Conservation (phyloP, 2,329 filamentous ascomycete genomes). For the Cladosporium sp. region DNA sequence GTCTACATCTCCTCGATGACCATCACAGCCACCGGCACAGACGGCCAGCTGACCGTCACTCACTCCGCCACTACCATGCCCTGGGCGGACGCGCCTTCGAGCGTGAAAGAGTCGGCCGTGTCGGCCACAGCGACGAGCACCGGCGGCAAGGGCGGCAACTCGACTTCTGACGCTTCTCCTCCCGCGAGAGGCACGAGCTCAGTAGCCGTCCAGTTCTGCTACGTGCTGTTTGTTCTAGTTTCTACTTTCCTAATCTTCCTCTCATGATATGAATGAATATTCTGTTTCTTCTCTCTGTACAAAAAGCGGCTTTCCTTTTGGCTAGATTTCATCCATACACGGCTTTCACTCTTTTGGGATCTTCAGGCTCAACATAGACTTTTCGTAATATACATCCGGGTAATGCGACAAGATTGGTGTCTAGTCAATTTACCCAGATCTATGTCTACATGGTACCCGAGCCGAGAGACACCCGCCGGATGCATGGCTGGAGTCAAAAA, state of each 20-base stretch:
- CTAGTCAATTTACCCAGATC: neutral
- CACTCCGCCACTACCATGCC: constrained; percentile 18
- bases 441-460: neutral
- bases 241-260: constrained; percentile 1
- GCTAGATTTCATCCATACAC: neutral
- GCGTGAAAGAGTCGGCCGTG: neutral
- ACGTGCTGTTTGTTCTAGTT: neutral
- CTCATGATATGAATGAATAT: constrained; percentile 7
- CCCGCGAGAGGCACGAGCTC: neutral
- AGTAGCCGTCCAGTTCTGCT: neutral
- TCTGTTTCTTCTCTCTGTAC: neutral
- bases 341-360: neutral
- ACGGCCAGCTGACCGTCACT: constrained; percentile 8
- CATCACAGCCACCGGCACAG: neutral
- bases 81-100: constrained; percentile 9
- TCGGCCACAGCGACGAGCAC: neutral
- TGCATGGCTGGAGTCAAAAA: neutral
- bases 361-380: neutral
- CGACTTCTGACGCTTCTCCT: neutral
- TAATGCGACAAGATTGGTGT: too few relatives aligned
- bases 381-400: neutral
- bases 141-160: neutral
- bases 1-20: constrained; percentile 9
- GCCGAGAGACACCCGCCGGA: neutral
- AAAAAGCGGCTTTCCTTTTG: neutral